A percentile compares a stretch with the other conserved stretches of the same genome.
phyloP scores from a whole-genome alignment of 257 asterid species.

The Forsythia viridissima region DNA sequence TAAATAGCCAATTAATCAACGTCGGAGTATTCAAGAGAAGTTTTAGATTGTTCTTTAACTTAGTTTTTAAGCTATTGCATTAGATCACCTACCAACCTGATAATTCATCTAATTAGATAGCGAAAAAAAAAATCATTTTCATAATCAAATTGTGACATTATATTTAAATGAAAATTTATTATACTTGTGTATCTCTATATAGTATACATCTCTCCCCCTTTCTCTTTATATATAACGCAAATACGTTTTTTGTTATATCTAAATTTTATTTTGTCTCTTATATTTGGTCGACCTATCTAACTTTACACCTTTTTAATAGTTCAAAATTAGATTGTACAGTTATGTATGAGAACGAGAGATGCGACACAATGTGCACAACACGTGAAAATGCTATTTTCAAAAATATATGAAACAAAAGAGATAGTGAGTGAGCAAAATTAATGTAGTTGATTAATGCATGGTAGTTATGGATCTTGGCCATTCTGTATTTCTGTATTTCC shows the following conservation, averaged over 20 bases:
- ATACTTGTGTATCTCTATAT: too few species aligned
- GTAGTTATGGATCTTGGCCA: conserved; percentile 16
- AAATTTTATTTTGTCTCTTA: too few species aligned
- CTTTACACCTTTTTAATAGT: too few species aligned
- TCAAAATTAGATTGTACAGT: too few species aligned
- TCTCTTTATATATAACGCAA: too few species aligned
- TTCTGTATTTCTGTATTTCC: conserved; percentile 30
- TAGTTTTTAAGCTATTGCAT: background rate
- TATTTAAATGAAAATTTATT: too few species aligned
- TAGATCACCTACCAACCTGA: background rate
- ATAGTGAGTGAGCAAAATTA: background rate
- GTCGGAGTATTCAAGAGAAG: background rate
- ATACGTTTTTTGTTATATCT: too few species aligned
- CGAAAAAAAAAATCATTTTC: background rate
- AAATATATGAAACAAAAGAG: background rate
- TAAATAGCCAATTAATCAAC: background rate
- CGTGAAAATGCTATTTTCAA: background rate
- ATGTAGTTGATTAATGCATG: conserved; percentile 4
- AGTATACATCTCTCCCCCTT: too few species aligned
- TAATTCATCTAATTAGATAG: background rate
- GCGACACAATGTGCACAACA: background rate
- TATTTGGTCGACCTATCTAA: too few species aligned
- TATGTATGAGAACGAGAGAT: background rate
- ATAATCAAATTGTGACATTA: background rate
- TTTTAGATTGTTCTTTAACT: background rate